A percentile compares a stretch with the other conserved stretches of the same genome.
Conservation (phyloP, 1,284 basidiomycete genomes). For the Melampsora americana region DNA sequence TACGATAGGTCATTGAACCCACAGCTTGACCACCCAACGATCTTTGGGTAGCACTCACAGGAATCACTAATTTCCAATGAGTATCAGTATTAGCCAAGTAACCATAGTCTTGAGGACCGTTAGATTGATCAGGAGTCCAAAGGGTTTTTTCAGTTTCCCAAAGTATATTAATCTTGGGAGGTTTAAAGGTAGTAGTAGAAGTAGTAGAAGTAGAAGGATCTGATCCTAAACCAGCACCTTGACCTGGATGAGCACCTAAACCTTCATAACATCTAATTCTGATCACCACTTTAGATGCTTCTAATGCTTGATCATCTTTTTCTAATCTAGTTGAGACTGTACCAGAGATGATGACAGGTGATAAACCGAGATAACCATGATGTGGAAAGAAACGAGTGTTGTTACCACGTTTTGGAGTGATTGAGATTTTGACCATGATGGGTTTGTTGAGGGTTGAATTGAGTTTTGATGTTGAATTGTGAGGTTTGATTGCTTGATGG, state of each 20-base stretch:
- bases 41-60: slow-evolving; percentile 2
- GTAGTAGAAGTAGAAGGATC: not conserved
- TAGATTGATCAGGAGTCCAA: slow-evolving; percentile 5
- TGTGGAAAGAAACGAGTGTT: slow-evolving; percentile 71
- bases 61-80: slow-evolving; percentile 17
- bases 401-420: slow-evolving; percentile 57
- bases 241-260: slow-evolving; percentile 62
- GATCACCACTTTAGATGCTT: slow-evolving; percentile 64
- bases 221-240: not conserved
- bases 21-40: not conserved
- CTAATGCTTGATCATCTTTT: slow-evolving; percentile 65
- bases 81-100: slow-evolving; percentile 1
- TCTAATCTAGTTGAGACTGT: slow-evolving; percentile 69
- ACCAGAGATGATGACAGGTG: slow-evolving; percentile 72
- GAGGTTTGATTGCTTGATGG: not conserved
- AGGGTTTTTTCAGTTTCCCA: slow-evolving; percentile 35
- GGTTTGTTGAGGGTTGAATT: not conserved
- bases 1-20: slow-evolving; percentile 21
- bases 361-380: slow-evolving; percentile 72
- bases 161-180: slow-evolving; percentile 23
- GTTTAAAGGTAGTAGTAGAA: not conserved
- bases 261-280: slow-evolving; percentile 74
- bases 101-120: not conserved
- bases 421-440: slow-evolving; percentile 49
- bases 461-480: not conserved